Evolutionary conservation across 139 green algal species (phyloP).

Genomic region (Desmodesmus armatus): DNA sequence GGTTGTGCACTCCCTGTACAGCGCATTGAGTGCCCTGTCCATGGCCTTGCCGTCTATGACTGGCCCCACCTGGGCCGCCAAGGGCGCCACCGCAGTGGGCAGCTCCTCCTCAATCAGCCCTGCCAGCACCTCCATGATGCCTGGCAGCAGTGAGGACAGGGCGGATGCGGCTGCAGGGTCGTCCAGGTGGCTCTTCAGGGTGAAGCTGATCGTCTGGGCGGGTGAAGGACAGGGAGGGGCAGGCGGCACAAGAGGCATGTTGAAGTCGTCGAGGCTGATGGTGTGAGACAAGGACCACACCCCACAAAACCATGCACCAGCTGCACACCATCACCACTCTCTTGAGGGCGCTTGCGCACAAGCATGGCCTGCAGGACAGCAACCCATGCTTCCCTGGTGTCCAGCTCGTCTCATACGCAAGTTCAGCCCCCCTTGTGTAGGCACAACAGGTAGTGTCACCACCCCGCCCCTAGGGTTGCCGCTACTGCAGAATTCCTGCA

Average conservation of each 20-base stretch:
- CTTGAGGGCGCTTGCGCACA: too few species aligned
- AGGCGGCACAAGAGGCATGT: too few species aligned
- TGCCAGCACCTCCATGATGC: constrained; percentile 42
- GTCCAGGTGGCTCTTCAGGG: constrained; percentile 38
- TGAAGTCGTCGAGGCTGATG: background rate
- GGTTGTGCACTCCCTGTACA: constrained; percentile 25
- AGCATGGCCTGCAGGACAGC: too few species aligned
- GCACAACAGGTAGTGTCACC: too few species aligned
- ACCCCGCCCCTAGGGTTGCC: too few species aligned
- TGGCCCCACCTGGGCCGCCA: background rate
- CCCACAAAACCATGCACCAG: too few species aligned
- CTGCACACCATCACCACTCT: too few species aligned
- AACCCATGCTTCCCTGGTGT: too few species aligned
- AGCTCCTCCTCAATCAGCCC: constrained; percentile 40
- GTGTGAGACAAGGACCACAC: too few species aligned
- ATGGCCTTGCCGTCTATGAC: constrained; percentile 22
- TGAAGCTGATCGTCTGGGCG: constrained; percentile 21
- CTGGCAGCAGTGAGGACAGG: constrained; percentile 28
- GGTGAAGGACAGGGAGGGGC: background rate
- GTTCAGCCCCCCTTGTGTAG: too few species aligned
- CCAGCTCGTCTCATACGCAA: too few species aligned
- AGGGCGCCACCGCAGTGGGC: constrained; percentile 15
- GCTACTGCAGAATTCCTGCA: too few species aligned
- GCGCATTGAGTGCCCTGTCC: constrained; percentile 21
- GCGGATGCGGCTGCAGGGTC: background rate